phyloP scores from a whole-genome alignment of 2,329 filamentous ascomycete species.

The Pleoardoris graminearum region DNA sequence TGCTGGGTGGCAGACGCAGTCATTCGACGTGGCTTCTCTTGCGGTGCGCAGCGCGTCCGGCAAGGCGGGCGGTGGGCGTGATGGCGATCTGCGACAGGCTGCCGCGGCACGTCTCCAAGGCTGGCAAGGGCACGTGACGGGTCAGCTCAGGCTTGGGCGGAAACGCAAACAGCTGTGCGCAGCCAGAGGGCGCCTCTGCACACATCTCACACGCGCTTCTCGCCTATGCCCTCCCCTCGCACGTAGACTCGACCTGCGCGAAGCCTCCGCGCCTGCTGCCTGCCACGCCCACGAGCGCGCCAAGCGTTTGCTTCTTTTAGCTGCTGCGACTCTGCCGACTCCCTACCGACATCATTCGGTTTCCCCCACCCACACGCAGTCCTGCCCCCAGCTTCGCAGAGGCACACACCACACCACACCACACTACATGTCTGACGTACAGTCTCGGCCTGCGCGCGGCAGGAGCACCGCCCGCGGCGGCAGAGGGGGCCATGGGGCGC shows the following conservation, averaged over 20 bases:
- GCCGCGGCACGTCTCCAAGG: not conserved
- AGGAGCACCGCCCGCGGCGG: slow-evolving; percentile 89
- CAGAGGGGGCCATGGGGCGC: slow-evolving; percentile 67
- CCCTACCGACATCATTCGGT: slow-evolving; percentile 40
- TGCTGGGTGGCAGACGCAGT: slow-evolving; percentile 26
- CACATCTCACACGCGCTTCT: slow-evolving; percentile 12
- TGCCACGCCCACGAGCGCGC: slow-evolving; percentile 23
- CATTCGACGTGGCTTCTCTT: not conserved
- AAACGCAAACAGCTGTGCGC: slow-evolving; percentile 13
- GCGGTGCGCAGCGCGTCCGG: not conserved
- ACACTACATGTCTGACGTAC: slow-evolving; percentile 86
- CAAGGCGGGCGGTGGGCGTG: not conserved
- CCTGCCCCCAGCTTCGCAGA: slow-evolving; percentile 26
- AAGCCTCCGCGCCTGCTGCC: slow-evolving; percentile 22
- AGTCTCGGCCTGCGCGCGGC: slow-evolving; percentile 84
- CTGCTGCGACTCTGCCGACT: slow-evolving; percentile 30
- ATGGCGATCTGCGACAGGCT: not conserved
- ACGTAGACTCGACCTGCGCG: slow-evolving; percentile 21
- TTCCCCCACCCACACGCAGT: slow-evolving; percentile 30
- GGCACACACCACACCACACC: slow-evolving; percentile 34
- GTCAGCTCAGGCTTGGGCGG: not conserved
- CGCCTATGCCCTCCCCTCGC: slow-evolving; percentile 16
- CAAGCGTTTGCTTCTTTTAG: slow-evolving; percentile 39
- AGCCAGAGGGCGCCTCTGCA: slow-evolving; percentile 1
- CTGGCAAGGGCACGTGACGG: not conserved